These are phyloP conservation scores for Takashimella koratensis DNA, from an alignment of 1,284 basidiomycete species.

Conservation along the genomic window DNA sequence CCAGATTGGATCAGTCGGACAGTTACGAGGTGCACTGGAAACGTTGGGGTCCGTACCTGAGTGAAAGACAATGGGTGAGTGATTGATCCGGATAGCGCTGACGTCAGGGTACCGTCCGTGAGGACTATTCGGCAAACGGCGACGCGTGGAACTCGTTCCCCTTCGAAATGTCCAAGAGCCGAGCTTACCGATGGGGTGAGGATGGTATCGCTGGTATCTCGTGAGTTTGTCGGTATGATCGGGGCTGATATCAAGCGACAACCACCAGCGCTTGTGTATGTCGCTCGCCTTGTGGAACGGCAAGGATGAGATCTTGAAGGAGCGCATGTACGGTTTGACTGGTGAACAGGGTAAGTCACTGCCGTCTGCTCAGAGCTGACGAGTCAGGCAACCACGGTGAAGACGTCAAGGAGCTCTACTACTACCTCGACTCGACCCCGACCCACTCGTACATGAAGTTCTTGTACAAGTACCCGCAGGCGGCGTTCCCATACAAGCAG, in stretches of 20 bases:
- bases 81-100: slow-evolving; percentile 2
- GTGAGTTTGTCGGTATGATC: slow-evolving; percentile 21
- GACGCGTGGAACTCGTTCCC: slow-evolving; percentile 98
- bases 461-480: slow-evolving; percentile 96
- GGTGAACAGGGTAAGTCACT: slow-evolving; percentile 65
- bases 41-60: slow-evolving; percentile 95
- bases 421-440: slow-evolving; percentile 95
- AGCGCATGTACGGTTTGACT: slow-evolving; percentile 89
- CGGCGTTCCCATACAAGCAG: slow-evolving; percentile 86
- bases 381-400: slow-evolving; percentile 92
- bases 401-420: slow-evolving; percentile 97
- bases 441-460: slow-evolving; percentile 99
- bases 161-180: slow-evolving; percentile 88
- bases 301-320: slow-evolving; percentile 90
- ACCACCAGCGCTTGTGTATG: slow-evolving; percentile 90
- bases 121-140: slow-evolving; percentile 94
- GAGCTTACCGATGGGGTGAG: slow-evolving; percentile 97
- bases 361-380: too few species aligned
- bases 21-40: slow-evolving; percentile 82
- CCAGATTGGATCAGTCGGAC: slow-evolving; percentile 68
- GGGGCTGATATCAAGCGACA: slow-evolving; percentile 55
- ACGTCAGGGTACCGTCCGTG: slow-evolving; percentile 89
- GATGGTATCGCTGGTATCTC: slow-evolving; percentile 95
- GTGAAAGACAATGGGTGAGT: slow-evolving; percentile 93
- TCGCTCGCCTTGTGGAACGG: slow-evolving; percentile 92